These are phyloP conservation scores for Pythium chondricola DNA, from an alignment of 352 stramenopile species.

Conservation along the genomic window DNA sequence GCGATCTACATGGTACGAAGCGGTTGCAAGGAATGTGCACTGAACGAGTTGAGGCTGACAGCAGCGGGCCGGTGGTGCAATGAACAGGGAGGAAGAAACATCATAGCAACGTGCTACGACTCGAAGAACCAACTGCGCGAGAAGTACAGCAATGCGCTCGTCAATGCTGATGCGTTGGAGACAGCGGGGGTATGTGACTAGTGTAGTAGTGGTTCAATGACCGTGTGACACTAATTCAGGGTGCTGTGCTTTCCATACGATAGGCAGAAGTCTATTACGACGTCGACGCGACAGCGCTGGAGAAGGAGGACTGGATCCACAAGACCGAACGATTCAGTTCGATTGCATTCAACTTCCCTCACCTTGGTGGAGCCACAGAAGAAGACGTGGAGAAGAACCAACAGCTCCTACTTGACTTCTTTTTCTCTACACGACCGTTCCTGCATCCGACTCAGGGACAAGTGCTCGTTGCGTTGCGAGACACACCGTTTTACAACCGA, in stretches of 20 bases:
- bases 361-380: slow-evolving; percentile 75
- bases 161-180: slow-evolving; percentile 66
- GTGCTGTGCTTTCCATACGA: too few species aligned
- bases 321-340: slow-evolving; percentile 43
- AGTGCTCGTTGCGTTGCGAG: slow-evolving; percentile 66
- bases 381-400: slow-evolving; percentile 83
- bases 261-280: slow-evolving; percentile 57
- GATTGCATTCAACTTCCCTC: slow-evolving; percentile 85
- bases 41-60: not conserved
- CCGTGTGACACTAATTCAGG: slow-evolving; percentile 1
- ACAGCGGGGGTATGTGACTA: slow-evolving; percentile 43
- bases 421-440: slow-evolving; percentile 54
- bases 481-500: slow-evolving; percentile 81
- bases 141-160: slow-evolving; percentile 63
- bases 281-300: slow-evolving; percentile 62
- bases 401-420: slow-evolving; percentile 66
- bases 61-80: too few species aligned
- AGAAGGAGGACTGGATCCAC: slow-evolving; percentile 48
- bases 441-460: slow-evolving; percentile 54
- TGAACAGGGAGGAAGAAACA: slow-evolving; percentile 55
- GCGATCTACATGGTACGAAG: slow-evolving; percentile 55
- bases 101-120: slow-evolving; percentile 75
- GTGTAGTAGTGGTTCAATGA: not conserved
- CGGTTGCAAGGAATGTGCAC: not conserved
- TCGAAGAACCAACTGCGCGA: slow-evolving; percentile 55